Evolutionary conservation across 805 yeast species (phyloP).

Genomic region (Metschnikowia corniflorae): DNA sequence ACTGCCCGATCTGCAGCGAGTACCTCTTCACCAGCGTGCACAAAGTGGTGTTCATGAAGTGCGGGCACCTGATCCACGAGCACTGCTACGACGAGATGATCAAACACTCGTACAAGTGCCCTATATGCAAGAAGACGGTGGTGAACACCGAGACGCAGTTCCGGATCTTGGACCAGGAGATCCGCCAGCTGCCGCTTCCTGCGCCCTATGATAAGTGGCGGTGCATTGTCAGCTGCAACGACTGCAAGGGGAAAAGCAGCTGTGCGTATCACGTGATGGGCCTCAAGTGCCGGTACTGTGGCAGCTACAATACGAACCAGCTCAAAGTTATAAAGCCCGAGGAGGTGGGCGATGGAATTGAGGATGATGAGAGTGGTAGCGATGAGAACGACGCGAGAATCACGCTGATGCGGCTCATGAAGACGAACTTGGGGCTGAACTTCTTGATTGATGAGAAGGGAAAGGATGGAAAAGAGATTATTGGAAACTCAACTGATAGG

Average conservation of each 20-base stretch:
- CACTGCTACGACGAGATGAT: conserved; percentile 76
- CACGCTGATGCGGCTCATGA: conserved; percentile 29
- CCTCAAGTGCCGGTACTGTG: conserved; percentile 80
- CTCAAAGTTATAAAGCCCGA: conserved; percentile 66
- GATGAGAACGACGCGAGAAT: conserved; percentile 15
- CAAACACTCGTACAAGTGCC: conserved; percentile 86
- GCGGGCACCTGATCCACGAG: conserved; percentile 94
- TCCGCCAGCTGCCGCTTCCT: conserved; percentile 71
- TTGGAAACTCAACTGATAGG: conserved; percentile 1
- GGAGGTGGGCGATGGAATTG: conserved; percentile 49
- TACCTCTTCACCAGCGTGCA: conserved; percentile 78
- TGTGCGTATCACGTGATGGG: conserved; percentile 82
- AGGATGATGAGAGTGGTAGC: conserved; percentile 9
- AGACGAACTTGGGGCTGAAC: conserved; percentile 35
- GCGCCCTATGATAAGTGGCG: conserved; percentile 75
- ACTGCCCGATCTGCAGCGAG: conserved; percentile 92
- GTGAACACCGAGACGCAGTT: conserved; percentile 87
- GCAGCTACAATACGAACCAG: conserved; percentile 83
- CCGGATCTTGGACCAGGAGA: conserved; percentile 81
- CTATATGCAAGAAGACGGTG: conserved; percentile 81
- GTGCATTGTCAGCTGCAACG: conserved; percentile 75
- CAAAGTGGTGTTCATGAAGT: conserved; percentile 85
- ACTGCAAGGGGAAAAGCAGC: conserved; percentile 79
- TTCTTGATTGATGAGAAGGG: conserved; percentile 30
- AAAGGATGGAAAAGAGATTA: conserved; percentile 20